Evolutionary conservation across 176 grass and related monocot species (phyloP), one percentile per base, ranked within the genome.

Genomic region (Puya raimondii): DNA sequence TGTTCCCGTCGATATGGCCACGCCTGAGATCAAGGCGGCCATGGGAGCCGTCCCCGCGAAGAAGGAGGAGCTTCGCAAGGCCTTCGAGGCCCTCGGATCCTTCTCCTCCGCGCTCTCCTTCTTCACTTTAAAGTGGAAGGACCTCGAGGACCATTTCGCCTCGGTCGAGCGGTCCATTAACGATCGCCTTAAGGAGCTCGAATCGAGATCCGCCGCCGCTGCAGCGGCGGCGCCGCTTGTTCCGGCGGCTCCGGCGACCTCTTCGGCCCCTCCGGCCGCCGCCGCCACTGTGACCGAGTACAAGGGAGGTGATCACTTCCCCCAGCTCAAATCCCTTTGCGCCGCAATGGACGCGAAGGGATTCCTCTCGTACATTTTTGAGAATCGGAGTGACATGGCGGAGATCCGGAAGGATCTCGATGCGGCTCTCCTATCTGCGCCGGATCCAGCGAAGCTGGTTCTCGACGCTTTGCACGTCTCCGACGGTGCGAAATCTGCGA

Each of bases 161-260:
- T 72, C 51, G 23, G 42, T 59, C 26, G 25, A 57, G 23, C 29
- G 17, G 1, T 17, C 27, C 53, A 61, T 47, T 12, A n/a, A 5
- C 10, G 67, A 69, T n/a, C 67, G 67, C 67, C 67, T 69, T 10
- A 47, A 48, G 33, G 67, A 69, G 9, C 67, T 69, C 47, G 67
- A 69, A 12, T 52, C n/a, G 16, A 51, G 21, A 17, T 69, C 67
- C 25, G 21, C 16, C 17, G 10, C 21, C 17, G 56, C 70, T 3
- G 10, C 13, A 8, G 13, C 50, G 1, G 17, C 5, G n/a, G 47
- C 48, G 13, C 13, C 21, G 11, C 64, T 13, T 10, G 10, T 66
- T 14, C 8, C 22, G 25, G n/a, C n/a, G 12, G 13, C 18, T 22
- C 33, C 20, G 67, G 4, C 5, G 48, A 18, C 67, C 11, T 11